Evolutionary conservation across 1,284 basidiomycete species (phyloP).

Genomic region (Porodaedalea pini): DNA sequence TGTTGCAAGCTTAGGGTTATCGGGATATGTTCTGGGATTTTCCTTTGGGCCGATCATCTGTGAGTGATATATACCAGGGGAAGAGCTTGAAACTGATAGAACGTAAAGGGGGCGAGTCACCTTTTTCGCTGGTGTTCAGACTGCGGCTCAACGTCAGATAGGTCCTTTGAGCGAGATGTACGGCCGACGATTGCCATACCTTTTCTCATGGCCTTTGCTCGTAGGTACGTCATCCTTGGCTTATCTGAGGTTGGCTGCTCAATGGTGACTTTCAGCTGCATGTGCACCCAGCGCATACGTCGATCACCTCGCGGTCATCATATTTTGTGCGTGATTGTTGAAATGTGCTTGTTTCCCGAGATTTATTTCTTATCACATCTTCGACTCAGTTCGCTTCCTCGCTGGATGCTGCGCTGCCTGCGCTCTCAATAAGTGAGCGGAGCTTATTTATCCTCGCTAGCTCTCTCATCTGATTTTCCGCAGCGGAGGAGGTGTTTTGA

Average conservation of each 20-base stretch:
- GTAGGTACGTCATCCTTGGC: slow-evolving; percentile 21
- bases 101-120: slow-evolving; percentile 26
- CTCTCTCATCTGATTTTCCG: background rate
- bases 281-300: slow-evolving; percentile 25
- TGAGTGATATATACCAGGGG: slow-evolving; percentile 17
- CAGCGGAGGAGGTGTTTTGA: slow-evolving; percentile 16
- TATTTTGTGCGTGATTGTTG: slow-evolving; percentile 20
- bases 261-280: slow-evolving; percentile 5
- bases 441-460: background rate
- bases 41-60: slow-evolving; percentile 28
- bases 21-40: slow-evolving; percentile 30
- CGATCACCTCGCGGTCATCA: slow-evolving; percentile 23
- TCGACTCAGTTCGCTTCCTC: slow-evolving; percentile 23
- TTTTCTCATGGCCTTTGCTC: slow-evolving; percentile 27
- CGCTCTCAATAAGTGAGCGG: slow-evolving; percentile 23
- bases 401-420: slow-evolving; percentile 23
- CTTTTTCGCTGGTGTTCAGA: background rate
- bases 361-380: background rate
- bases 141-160: slow-evolving; percentile 1
- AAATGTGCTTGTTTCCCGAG: background rate
- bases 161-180: slow-evolving; percentile 29
- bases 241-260: background rate
- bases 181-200: slow-evolving; percentile 26
- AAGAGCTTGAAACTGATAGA: background rate
- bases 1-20: slow-evolving; percentile 26